These are phyloP conservation scores for Candida coleopterorum DNA, from an alignment of 805 yeast genomes.

Conservation along the genomic window DNA sequence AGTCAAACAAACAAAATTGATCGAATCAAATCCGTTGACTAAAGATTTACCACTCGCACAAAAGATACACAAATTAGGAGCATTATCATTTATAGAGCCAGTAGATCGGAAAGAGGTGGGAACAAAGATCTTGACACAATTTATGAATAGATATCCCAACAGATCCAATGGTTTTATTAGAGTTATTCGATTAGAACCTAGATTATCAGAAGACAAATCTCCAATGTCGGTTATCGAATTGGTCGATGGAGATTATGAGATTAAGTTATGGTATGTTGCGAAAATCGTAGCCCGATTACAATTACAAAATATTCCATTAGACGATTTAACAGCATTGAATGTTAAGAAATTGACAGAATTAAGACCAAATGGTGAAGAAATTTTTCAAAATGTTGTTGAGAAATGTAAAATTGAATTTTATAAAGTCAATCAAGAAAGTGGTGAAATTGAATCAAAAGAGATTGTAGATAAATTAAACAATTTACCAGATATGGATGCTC, in stretches of 20 bases:
- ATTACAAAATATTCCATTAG: slow-evolving; percentile 51
- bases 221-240: slow-evolving; percentile 85
- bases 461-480: slow-evolving; percentile 27
- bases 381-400: slow-evolving; percentile 62
- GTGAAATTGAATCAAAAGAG: slow-evolving; percentile 18
- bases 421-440: slow-evolving; percentile 27
- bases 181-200: slow-evolving; percentile 74
- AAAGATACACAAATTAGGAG: slow-evolving; percentile 13
- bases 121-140: slow-evolving; percentile 63
- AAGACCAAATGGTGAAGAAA: slow-evolving; percentile 46
- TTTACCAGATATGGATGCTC: slow-evolving; percentile 19
- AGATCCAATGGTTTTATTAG: slow-evolving; percentile 85
- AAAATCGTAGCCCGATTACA: slow-evolving; percentile 78
- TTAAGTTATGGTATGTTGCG: slow-evolving; percentile 75
- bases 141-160: slow-evolving; percentile 56
- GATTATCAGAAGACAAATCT: slow-evolving; percentile 80
- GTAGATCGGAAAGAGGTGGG: slow-evolving; percentile 35
- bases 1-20: slow-evolving; percentile 21
- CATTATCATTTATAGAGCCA: slow-evolving; percentile 43
- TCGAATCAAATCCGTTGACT: slow-evolving; percentile 4
- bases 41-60: slow-evolving; percentile 10
- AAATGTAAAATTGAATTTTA: slow-evolving; percentile 34
- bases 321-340: slow-evolving; percentile 49
- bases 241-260: slow-evolving; percentile 62
- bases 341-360: slow-evolving; percentile 45